These are phyloP conservation scores for Flaveria trinervia DNA, from an alignment of 129 eudicot species.

Conservation along the genomic window DNA sequence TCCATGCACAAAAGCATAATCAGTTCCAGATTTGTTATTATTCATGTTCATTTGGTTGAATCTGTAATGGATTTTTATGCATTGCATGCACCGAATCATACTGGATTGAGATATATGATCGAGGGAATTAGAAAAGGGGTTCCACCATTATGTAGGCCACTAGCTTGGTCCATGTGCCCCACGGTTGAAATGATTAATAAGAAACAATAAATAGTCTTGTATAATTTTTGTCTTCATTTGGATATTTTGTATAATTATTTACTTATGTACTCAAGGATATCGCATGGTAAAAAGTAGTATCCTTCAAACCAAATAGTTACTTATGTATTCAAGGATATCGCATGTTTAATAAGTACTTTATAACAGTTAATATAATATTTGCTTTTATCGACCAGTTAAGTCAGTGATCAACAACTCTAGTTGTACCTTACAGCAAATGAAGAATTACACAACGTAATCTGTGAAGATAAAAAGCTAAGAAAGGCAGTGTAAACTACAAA, in stretches of 20 bases:
- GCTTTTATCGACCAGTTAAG: too few species aligned
- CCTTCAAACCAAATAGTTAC: too few species aligned
- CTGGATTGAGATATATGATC: not conserved
- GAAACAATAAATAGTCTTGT: not conserved
- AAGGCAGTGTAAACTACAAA: not conserved
- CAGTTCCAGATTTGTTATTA: not conserved
- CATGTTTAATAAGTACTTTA: too few species aligned
- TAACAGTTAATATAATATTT: too few species aligned
- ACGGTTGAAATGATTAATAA: not conserved
- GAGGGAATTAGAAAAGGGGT: not conserved
- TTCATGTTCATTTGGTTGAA: constrained; percentile 1
- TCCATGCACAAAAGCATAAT: not conserved
- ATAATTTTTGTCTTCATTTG: not conserved
- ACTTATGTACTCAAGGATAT: not conserved
- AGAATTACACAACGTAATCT: not conserved
- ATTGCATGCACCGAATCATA: not conserved
- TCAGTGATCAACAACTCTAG: too few species aligned
- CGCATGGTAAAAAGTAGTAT: too few species aligned
- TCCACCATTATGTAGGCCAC: constrained; percentile 1
- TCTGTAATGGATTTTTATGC: not conserved
- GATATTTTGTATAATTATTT: not conserved
- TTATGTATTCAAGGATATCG: too few species aligned
- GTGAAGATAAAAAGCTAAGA: not conserved
- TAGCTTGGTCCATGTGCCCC: not conserved
- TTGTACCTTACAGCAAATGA: too few species aligned